Base-by-base conservation (phyloP, 2,329 filamentous ascomycete genomes). In the Sclerotinia sclerotiorum region DNA sequence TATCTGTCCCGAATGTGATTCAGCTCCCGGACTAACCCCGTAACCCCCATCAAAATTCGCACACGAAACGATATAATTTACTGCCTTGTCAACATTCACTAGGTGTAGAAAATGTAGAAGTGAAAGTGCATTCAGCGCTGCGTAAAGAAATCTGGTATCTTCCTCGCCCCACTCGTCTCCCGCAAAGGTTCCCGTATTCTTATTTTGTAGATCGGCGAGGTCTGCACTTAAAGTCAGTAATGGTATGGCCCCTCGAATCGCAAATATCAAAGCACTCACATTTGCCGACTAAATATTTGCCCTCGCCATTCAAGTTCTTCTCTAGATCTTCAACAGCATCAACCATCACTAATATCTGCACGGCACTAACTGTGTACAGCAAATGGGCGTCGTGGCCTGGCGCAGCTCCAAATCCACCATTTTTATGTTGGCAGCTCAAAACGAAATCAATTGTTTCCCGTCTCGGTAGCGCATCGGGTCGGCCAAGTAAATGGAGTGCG, bases 161-260 rank as follows among this genome's bases (percentile, higher is more conserved):
- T 91, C 90, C 79, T 99, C 95, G 44, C 95, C 95, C 94, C 94
- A 99, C 79, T 97, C 90, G 77, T 99, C 95, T 62, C 95, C 95
- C 67, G 90, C 88, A 79, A 99, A 98, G 0, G 92, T 95, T 69
- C 95, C 95, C 4, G 90, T 92, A 67, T 90, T 83, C 27, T 82
- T 83, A 77, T 97, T 90, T 77, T 99, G 95, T 64, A 97, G 85
- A 71, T 83, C 82, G 71, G 94, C 90, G 74, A 98, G 93, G 80
- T 90, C 93, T 88, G 55, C 27, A 51, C n/a, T 44, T 42, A 27
- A 2, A 24, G 42, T 52, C 13, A 62, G 42, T 54, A 51, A 55
- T 70, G 64, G 64, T 70, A 60, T 65, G 73, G 72, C 55, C 68
- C 35, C 11, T 42, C 17, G 21, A 35, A 39, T 39, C 39, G 58